These are phyloP conservation scores for Hanseniaspora occidentalis DNA, from an alignment of 805 yeast species.

Conservation along the genomic window DNA sequence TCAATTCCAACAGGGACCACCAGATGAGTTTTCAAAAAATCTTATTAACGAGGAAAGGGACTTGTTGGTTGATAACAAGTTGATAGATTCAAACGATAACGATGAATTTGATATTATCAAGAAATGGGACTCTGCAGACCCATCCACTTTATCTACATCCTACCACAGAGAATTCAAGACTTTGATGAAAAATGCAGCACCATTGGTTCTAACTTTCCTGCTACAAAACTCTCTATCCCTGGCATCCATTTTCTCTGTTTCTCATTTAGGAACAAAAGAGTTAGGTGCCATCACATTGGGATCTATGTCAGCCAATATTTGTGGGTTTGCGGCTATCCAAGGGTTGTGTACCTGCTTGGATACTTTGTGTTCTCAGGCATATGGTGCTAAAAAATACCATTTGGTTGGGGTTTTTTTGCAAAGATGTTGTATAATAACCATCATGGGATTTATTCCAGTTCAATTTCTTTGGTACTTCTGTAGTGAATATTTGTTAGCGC, in stretches of 20 bases:
- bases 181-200: slow-evolving; percentile 11
- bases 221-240: slow-evolving; percentile 62
- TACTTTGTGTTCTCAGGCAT: slow-evolving; percentile 66
- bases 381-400: slow-evolving; percentile 50
- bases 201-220: slow-evolving; percentile 50
- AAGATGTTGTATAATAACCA: slow-evolving; percentile 29
- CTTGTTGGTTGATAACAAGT: slow-evolving; percentile 21
- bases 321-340: slow-evolving; percentile 53
- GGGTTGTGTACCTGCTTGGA: slow-evolving; percentile 68
- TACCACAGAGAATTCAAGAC: slow-evolving; percentile 5
- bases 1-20: too few relatives aligned
- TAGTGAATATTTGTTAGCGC: slow-evolving; percentile 40
- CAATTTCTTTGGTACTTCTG: slow-evolving; percentile 44
- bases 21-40: slow-evolving; percentile 8
- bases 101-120: not conserved
- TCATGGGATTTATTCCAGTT: slow-evolving; percentile 32
- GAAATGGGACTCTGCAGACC: not conserved
- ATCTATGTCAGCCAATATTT: slow-evolving; percentile 60
- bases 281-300: slow-evolving; percentile 66
- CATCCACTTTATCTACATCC: slow-evolving; percentile 1
- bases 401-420: slow-evolving; percentile 57
- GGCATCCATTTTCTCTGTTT: slow-evolving; percentile 66
- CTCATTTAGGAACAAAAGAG: slow-evolving; percentile 38
- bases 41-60: slow-evolving; percentile 23
- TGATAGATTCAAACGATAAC: slow-evolving; percentile 5